Percentiles rank a stretch among this genome's conserved stretches.
phyloP scores from a whole-genome alignment of 139 green algal species.

The Chlorella sp. region DNA sequence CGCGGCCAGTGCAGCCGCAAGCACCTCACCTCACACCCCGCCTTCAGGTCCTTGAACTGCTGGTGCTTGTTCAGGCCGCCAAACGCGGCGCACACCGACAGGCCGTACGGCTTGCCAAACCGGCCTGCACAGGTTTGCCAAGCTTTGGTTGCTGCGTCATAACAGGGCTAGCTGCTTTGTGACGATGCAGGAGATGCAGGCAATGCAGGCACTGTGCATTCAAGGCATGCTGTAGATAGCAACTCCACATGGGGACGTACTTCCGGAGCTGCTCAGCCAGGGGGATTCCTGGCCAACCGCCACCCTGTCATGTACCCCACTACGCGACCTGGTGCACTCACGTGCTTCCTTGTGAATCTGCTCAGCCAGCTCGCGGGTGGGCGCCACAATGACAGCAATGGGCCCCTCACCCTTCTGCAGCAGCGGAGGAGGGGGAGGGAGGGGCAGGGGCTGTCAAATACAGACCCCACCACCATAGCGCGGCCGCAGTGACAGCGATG shows the following conservation, averaged over 20 bases:
- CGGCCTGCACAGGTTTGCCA: too few species aligned
- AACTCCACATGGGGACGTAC: too few species aligned
- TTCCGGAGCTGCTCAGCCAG: too few species aligned
- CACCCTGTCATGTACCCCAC: not conserved
- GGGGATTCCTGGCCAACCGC: too few species aligned
- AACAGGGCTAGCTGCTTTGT: too few species aligned
- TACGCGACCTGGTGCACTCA: not conserved
- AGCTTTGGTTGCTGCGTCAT: too few species aligned
- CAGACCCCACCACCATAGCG: too few species aligned
- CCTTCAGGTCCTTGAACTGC: slow-evolving; percentile 94
- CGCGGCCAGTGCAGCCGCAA: too few species aligned
- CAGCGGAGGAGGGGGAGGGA: too few species aligned
- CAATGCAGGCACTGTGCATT: not conserved
- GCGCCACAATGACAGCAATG: slow-evolving; percentile 88
- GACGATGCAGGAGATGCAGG: too few species aligned
- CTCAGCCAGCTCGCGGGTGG: slow-evolving; percentile 92
- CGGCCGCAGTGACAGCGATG: too few species aligned
- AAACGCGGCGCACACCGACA: slow-evolving; percentile 84
- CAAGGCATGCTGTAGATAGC: not conserved
- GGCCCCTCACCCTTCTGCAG: slow-evolving; percentile 79
- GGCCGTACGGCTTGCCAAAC: slow-evolving; percentile 61
- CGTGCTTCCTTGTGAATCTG: slow-evolving; percentile 91
- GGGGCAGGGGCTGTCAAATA: too few species aligned
- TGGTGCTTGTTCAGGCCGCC: slow-evolving; percentile 94
- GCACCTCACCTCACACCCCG: slow-evolving; percentile 61